Percentiles rank a stretch among this genome's conserved stretches.
Evolutionary conservation across 176 grass and related monocot species (phyloP).

Genomic region (Ensete ventricosum): DNA sequence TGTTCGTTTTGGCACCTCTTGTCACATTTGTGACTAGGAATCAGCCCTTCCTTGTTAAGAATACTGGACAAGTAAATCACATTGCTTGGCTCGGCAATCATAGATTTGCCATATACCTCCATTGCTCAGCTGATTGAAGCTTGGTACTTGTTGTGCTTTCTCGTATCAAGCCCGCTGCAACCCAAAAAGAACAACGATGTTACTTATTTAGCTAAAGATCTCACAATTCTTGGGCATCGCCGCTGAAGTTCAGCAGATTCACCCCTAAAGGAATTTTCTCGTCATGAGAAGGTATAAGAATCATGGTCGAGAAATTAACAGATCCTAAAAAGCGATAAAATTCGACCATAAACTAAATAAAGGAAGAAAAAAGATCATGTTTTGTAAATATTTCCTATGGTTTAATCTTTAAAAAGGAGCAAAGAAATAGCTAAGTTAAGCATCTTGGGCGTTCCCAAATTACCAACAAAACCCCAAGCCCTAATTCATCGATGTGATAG

Average conservation of each 20-base stretch:
- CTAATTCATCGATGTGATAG: not conserved
- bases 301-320: no score
- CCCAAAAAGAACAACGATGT: conserved; percentile 43
- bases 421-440: not conserved
- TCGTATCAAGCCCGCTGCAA: conserved; percentile 59
- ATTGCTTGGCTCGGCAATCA: conserved; percentile 94
- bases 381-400: not conserved
- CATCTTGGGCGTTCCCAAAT: not conserved
- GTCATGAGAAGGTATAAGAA: not conserved
- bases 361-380: no score
- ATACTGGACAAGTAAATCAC: conserved; percentile 94
- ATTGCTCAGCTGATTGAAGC: conserved; percentile 32
- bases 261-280: not conserved
- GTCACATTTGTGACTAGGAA: conserved; percentile 91
- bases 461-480: not conserved
- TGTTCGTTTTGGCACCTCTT: conserved; percentile 87
- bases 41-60: conserved; percentile 71
- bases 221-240: not conserved
- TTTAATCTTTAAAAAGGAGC: not conserved
- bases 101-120: conserved; percentile 94
- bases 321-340: no score
- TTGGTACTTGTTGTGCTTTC: conserved; percentile 25
- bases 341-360: no score
- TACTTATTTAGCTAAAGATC: not conserved
- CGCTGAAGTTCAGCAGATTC: not conserved